Conservation (phyloP, 2,329 filamentous ascomycete genomes). For the Chaetomium sp. region DNA sequence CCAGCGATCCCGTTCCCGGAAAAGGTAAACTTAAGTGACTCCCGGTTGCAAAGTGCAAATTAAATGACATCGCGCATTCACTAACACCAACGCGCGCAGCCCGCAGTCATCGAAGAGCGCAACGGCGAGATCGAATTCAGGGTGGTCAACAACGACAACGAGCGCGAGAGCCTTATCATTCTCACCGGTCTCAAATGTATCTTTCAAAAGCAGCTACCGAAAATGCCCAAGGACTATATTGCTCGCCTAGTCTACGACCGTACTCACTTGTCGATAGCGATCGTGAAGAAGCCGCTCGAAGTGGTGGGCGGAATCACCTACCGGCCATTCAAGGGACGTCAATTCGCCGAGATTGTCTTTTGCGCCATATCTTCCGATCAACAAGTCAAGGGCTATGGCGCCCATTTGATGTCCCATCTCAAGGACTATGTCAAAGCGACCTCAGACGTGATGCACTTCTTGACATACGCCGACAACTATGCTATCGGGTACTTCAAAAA, state of each 20-base stretch:
- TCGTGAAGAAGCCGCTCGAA: constrained; percentile 92
- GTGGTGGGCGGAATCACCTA: constrained; percentile 98
- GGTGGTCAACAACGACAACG: constrained; percentile 94
- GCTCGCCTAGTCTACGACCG: constrained; percentile 95
- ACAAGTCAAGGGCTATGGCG: constrained; percentile 97
- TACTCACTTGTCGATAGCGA: constrained; percentile 91
- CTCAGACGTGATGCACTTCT: constrained; percentile 94
- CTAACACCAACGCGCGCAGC: constrained; percentile 40
- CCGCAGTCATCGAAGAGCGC: constrained; percentile 87
- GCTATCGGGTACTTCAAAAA: constrained; percentile 99
- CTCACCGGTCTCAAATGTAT: constrained; percentile 94
- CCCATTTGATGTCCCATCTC: constrained; percentile 94
- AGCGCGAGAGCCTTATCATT: constrained; percentile 83
- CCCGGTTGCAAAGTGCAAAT: neutral
- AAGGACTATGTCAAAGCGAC: constrained; percentile 98
- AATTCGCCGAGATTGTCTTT: constrained; percentile 97
- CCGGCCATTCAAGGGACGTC: constrained; percentile 81
- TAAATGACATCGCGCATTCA: neutral
- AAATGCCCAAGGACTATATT: constrained; percentile 99
- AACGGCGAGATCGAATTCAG: constrained; percentile 93
- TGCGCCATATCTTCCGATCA: constrained; percentile 97
- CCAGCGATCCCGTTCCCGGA: constrained; percentile 76
- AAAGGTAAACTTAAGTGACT: constrained; percentile 50
- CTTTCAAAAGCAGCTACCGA: constrained; percentile 95
- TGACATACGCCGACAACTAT: constrained; percentile 98